phyloP scores from a whole-genome alignment of 805 yeast species.

The Schwanniomyces pseudopolymorphus region DNA sequence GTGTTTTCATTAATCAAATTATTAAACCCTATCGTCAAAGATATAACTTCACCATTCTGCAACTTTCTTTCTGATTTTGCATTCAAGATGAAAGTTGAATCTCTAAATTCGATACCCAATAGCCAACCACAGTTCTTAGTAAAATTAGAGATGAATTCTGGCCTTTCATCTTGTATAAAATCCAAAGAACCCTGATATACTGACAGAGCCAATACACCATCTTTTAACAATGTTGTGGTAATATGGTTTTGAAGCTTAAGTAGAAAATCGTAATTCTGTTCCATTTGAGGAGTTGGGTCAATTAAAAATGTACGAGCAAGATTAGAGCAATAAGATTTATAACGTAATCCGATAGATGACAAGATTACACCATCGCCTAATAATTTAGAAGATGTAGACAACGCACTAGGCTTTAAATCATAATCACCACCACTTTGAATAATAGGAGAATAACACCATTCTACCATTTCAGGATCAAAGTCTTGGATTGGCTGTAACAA shows the following conservation, averaged over 20 bases:
- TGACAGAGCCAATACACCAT: conserved; percentile 65
- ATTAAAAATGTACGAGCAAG: conserved; percentile 85
- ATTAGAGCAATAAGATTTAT: conserved; percentile 85
- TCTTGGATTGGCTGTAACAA: conserved; percentile 51
- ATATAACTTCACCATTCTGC: conserved; percentile 70
- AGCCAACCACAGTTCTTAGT: conserved; percentile 84
- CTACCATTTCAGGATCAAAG: conserved; percentile 73
- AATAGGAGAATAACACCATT: conserved; percentile 93
- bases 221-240: conserved; percentile 52
- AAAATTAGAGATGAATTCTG: conserved; percentile 63
- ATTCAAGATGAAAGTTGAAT: conserved; percentile 69
- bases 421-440: conserved; percentile 85
- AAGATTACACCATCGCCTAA: conserved; percentile 74
- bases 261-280: conserved; percentile 74
- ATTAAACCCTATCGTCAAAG: conserved; percentile 75
- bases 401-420: conserved; percentile 81
- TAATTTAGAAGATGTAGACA: conserved; percentile 62
- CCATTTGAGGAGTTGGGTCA: conserved; percentile 82
- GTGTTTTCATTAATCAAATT: conserved; percentile 51
- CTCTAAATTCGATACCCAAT: conserved; percentile 88
- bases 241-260: conserved; percentile 67
- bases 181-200: conserved; percentile 65
- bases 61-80: conserved; percentile 68
- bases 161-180: conserved; percentile 54
- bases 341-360: conserved; percentile 82